A percentile compares a stretch with the other conserved stretches of the same genome.
Conservation (phyloP, 108 stramenopile genomes). For the Mayamaea pseudoterrestris region DNA sequence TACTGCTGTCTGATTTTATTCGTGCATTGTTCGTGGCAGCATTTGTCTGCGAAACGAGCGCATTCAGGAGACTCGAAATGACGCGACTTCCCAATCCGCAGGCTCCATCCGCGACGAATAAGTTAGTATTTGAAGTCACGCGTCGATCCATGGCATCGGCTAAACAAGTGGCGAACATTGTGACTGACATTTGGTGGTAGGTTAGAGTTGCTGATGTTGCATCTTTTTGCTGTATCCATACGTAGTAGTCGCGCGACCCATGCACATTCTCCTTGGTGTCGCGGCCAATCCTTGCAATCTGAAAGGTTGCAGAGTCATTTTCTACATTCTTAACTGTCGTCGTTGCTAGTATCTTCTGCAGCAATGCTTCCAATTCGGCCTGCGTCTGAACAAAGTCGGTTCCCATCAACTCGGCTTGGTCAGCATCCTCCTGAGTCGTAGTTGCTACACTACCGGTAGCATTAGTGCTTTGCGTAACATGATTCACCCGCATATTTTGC, state of each 20-base stretch:
- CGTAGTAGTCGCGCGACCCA: background rate
- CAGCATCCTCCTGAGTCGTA: background rate
- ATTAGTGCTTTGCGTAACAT: no score
- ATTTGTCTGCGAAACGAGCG: slow-evolving; percentile 13
- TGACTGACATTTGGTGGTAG: no score
- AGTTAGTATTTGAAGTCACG: slow-evolving; percentile 18
- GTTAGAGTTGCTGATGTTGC: background rate
- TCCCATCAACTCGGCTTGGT: slow-evolving; percentile 1
- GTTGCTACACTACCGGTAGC: slow-evolving; percentile 8
- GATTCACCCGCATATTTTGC: slow-evolving; percentile 13
- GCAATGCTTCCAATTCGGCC: background rate
- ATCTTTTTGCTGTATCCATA: background rate
- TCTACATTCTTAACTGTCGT: background rate
- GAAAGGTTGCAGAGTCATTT: background rate
- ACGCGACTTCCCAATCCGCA: slow-evolving; percentile 18
- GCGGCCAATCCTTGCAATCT: background rate
- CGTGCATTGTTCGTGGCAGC: background rate
- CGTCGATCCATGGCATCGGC: background rate
- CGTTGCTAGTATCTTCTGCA: background rate
- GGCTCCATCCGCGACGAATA: slow-evolving; percentile 74
- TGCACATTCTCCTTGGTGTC: background rate
- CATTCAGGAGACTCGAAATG: slow-evolving; percentile 18
- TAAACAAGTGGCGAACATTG: no score
- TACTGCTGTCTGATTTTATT: no score
- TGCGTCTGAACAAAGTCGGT: background rate